Evolutionary conservation across 2,329 filamentous ascomycete species (phyloP).

Genomic region (Diaporthe destruens): DNA sequence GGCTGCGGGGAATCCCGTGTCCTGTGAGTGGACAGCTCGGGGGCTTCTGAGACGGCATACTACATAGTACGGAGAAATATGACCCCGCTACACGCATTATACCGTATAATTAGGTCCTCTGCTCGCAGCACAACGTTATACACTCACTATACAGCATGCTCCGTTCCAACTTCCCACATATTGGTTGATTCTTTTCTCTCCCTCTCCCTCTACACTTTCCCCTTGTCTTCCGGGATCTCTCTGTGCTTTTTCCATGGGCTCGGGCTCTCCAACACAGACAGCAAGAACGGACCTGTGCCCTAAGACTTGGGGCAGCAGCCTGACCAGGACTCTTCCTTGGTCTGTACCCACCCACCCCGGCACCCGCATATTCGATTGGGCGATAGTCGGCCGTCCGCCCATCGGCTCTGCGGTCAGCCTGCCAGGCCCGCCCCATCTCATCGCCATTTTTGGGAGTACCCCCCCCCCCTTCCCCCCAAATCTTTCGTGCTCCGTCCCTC

Average conservation of each 20-base stretch:
- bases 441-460: conserved; percentile 24
- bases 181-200: background rate
- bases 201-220: background rate
- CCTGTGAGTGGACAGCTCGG: conserved; percentile 21
- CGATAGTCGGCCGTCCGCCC: conserved; percentile 8
- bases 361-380: conserved; percentile 26
- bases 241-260: background rate
- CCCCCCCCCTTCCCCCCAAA: conserved; percentile 10
- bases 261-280: background rate
- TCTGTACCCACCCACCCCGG: background rate
- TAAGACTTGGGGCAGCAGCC: background rate
- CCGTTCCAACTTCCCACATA: too few species aligned
- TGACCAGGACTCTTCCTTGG: too few species aligned
- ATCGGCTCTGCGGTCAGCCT: conserved; percentile 6
- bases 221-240: background rate
- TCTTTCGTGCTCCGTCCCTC: conserved; percentile 23
- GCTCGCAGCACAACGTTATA: background rate
- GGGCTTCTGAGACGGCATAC: conserved; percentile 28
- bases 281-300: background rate
- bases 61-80: background rate
- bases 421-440: background rate
- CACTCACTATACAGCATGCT: conserved; percentile 1
- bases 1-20: conserved; percentile 25
- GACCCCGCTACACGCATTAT: background rate
- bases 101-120: background rate